A percentile compares a stretch with the other conserved stretches of the same genome.
phyloP scores from a whole-genome alignment of 352 stramenopile genomes.

The Phytophthora aleatoria region DNA sequence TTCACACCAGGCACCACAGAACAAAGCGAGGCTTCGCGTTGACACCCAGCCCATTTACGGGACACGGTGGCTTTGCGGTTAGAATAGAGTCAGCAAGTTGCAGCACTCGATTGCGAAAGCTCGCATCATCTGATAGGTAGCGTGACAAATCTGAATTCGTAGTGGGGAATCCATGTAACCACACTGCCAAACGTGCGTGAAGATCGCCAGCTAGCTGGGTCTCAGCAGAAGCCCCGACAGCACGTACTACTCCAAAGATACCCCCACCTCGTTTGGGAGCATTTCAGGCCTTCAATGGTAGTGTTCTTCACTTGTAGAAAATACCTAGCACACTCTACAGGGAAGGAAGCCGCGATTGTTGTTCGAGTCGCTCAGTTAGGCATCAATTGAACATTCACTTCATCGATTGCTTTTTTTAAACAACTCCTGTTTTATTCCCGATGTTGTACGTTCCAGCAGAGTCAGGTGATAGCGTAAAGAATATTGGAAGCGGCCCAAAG shows the following conservation, averaged over 20 bases:
- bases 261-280: constrained; percentile 17
- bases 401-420: background rate
- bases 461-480: constrained; percentile 34
- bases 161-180: constrained; percentile 28
- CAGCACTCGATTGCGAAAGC: background rate
- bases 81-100: background rate
- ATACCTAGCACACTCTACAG: constrained; percentile 29
- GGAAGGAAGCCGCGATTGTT: constrained; percentile 15
- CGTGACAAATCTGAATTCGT: background rate
- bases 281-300: background rate
- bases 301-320: constrained; percentile 28
- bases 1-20: no score
- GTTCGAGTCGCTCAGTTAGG: constrained; percentile 12
- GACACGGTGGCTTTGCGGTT: no score
- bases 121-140: no score
- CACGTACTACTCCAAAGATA: constrained; percentile 33
- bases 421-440: background rate
- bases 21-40: no score
- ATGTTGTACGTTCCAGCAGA: constrained; percentile 13
- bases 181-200: constrained; percentile 31
- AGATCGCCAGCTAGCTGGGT: constrained; percentile 37
- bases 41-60: no score
- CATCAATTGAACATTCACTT: background rate
- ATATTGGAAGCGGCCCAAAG: constrained; percentile 33
- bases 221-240: constrained; percentile 27